phyloP scores from a whole-genome alignment of 1,284 basidiomycete genomes.

The Xanthoconium separans region DNA sequence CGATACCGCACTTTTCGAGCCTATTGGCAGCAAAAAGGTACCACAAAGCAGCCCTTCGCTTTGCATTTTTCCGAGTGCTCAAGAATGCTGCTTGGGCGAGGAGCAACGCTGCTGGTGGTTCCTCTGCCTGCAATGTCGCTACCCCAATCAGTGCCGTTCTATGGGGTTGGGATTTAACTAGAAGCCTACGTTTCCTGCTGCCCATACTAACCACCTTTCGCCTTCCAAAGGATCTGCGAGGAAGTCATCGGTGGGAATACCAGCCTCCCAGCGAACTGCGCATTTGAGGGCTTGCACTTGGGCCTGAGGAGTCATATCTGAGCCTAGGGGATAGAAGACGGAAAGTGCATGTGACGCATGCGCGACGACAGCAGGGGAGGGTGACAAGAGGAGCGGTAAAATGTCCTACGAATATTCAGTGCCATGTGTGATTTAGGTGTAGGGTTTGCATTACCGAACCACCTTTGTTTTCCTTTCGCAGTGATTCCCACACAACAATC shows the following conservation, averaged over 20 bases:
- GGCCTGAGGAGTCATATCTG: conserved; percentile 56
- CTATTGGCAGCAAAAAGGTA: conserved; percentile 71
- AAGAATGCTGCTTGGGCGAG: conserved; percentile 74
- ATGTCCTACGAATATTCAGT: conserved; percentile 54
- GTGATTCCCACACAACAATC: conserved; percentile 79
- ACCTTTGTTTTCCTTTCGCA: conserved; percentile 77
- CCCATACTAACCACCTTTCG: conserved; percentile 79
- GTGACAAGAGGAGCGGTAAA: conserved; percentile 64
- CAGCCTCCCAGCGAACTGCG: conserved; percentile 73
- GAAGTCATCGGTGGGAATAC: conserved; percentile 59
- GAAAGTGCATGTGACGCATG: conserved; percentile 63
- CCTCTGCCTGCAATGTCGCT: conserved; percentile 62
- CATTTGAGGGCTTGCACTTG: conserved; percentile 63
- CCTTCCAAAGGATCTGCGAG: conserved; percentile 58
- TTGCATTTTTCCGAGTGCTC: conserved; percentile 54
- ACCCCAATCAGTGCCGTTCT: conserved; percentile 22
- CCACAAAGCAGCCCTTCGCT: conserved; percentile 69
- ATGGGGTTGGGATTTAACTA: not conserved
- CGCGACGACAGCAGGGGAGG: conserved; percentile 56
- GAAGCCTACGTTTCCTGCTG: conserved; percentile 66
- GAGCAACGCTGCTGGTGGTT: conserved; percentile 71
- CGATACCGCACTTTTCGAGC: conserved; percentile 78
- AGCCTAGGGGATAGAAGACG: conserved; percentile 38
- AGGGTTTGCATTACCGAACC: conserved; percentile 55
- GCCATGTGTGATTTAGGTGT: not conserved